Conservation (phyloP, 345 rosid genomes). For the Euclidium syriacum region DNA sequence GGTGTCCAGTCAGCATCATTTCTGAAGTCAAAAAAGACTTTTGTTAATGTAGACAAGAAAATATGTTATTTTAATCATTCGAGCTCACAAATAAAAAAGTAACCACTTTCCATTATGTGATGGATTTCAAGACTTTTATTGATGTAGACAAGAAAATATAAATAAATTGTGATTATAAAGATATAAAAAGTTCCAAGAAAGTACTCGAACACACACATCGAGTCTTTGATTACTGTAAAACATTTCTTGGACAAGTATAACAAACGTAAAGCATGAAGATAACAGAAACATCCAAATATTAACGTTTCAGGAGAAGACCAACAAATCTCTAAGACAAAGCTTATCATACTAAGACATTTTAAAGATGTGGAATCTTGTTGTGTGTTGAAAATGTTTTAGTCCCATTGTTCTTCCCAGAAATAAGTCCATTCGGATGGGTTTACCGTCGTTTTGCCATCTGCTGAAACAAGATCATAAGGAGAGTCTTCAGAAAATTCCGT, state of each 20-base stretch:
- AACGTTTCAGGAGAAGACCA: not conserved
- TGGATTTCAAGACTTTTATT: not conserved
- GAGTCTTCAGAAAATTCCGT: constrained; percentile 81
- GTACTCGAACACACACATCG: no score
- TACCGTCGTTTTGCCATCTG: constrained; percentile 64
- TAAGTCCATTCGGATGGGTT: constrained; percentile 86
- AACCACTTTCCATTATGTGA: not conserved
- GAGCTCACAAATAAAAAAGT: no score
- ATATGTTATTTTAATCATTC: no score
- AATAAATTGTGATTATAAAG: no score
- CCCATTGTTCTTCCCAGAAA: constrained; percentile 77
- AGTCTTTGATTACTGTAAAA: no score
- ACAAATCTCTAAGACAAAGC: not conserved
- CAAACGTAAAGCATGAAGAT: not conserved
- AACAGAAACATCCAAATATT: not conserved
- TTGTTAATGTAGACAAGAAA: no score
- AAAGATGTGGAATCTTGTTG: not conserved
- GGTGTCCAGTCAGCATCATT: no score
- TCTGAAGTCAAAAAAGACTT: no score
- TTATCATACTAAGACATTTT: not conserved
- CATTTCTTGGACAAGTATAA: no score
- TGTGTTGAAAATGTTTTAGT: constrained; percentile 31
- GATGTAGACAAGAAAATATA: no score
- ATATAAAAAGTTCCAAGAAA: no score
- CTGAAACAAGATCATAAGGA: constrained; percentile 67